Conservation (phyloP, 306 rosid species). For the Lagenaria siceraria region DNA sequence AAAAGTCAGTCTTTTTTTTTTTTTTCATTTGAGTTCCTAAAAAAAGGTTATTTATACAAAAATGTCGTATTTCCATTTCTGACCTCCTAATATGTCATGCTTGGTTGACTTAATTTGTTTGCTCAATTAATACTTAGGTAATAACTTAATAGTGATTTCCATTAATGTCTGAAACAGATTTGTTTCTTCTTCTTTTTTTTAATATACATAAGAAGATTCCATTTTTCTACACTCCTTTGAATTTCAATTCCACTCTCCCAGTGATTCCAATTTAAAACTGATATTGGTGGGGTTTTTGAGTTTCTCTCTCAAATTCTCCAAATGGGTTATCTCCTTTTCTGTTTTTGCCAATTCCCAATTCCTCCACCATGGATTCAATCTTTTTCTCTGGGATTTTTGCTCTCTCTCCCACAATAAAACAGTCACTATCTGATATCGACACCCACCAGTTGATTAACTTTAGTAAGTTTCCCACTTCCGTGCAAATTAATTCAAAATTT, state of each 20-base stretch:
- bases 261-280: not conserved
- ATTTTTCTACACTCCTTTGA: not conserved
- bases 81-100: too few relatives aligned
- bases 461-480: not conserved
- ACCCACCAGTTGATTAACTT: not conserved
- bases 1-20: too few relatives aligned
- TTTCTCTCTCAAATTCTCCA: too few relatives aligned
- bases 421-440: constrained; percentile 7
- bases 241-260: not conserved
- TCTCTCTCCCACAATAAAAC: not conserved
- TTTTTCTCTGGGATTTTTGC: not conserved
- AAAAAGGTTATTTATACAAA: too few relatives aligned
- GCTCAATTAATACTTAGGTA: not conserved
- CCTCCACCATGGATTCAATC: not conserved
- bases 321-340: constrained; percentile 9
- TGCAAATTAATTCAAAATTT: not conserved
- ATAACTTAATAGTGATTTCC: not conserved
- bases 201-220: constrained; percentile 6
- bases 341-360: not conserved
- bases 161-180: not conserved
- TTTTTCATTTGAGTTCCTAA: too few relatives aligned
- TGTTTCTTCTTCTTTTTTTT: not conserved
- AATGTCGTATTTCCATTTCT: too few relatives aligned
- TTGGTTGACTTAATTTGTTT: too few relatives aligned
- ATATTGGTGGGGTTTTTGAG: not conserved